These are phyloP conservation scores for Camelina hispida DNA, from an alignment of 345 rosid genomes.

Conservation along the genomic window DNA sequence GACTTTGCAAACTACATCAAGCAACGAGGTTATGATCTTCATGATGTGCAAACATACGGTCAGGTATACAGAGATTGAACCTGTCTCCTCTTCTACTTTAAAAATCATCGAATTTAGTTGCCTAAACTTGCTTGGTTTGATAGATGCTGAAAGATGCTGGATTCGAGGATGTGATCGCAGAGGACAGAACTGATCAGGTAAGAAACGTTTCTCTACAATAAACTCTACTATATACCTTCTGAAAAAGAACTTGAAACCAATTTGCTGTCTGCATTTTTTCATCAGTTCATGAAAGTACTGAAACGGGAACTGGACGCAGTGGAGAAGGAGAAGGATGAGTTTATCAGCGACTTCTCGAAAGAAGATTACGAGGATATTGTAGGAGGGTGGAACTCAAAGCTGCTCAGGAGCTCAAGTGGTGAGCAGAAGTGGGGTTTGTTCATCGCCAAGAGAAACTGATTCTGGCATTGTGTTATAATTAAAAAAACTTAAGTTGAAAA, in stretches of 20 bases:
- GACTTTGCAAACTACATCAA: slow-evolving; percentile 75
- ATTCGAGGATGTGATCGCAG: slow-evolving; percentile 70
- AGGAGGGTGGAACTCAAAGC: slow-evolving; percentile 82
- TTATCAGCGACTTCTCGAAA: slow-evolving; percentile 77
- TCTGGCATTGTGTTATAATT: not conserved
- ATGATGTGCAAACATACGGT: slow-evolving; percentile 74
- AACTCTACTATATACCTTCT: not conserved
- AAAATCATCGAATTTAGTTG: not conserved
- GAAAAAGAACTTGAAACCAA: not conserved
- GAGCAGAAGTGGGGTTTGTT: slow-evolving; percentile 88
- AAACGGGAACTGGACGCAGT: slow-evolving; percentile 63
- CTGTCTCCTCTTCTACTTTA: not conserved
- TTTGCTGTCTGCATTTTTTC: slow-evolving; percentile 31
- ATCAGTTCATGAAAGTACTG: slow-evolving; percentile 84
- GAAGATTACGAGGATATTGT: slow-evolving; percentile 75
- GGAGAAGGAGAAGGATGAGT: slow-evolving; percentile 77
- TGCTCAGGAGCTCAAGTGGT: slow-evolving; percentile 67
- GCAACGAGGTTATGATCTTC: slow-evolving; percentile 97
- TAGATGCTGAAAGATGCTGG: slow-evolving; percentile 95
- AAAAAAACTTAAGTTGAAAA: not conserved
- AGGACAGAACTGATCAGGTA: slow-evolving; percentile 91
- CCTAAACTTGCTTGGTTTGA: not conserved
- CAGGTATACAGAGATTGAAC: slow-evolving; percentile 54
- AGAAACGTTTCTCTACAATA: not conserved
- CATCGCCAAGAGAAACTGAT: slow-evolving; percentile 59